These are phyloP conservation scores for Mikania micrantha DNA, from an alignment of 129 eudicot species.

Conservation along the genomic window DNA sequence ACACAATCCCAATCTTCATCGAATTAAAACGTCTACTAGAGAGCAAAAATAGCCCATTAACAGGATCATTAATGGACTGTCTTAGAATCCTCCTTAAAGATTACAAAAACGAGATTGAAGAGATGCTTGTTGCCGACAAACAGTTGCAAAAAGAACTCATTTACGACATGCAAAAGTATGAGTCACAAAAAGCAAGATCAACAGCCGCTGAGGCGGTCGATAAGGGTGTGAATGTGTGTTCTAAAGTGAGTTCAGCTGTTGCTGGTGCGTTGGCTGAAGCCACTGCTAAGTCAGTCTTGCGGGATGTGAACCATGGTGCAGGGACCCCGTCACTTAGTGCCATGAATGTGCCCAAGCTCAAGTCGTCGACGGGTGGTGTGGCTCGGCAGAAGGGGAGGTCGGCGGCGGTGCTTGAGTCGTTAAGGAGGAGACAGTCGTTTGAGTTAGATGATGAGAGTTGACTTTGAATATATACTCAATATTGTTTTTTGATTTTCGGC, in stretches of 20 bases:
- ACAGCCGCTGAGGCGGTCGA: constrained; percentile 71
- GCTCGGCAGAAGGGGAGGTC: constrained; percentile 30
- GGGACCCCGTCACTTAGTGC: constrained; percentile 64
- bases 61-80: constrained; percentile 95
- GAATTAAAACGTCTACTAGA: constrained; percentile 82
- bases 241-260: constrained; percentile 67
- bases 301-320: constrained; percentile 57
- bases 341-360: constrained; percentile 69
- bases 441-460: constrained; percentile 72
- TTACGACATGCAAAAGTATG: constrained; percentile 85
- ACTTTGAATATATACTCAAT: background rate
- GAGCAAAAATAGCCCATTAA: constrained; percentile 85
- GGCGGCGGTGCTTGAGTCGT: constrained; percentile 59
- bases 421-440: constrained; percentile 77
- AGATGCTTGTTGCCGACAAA: constrained; percentile 77
- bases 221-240: constrained; percentile 25
- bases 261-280: constrained; percentile 64
- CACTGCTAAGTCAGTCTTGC: constrained; percentile 66
- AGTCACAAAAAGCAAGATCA: constrained; percentile 49
- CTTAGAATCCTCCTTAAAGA: constrained; percentile 83
- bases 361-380: constrained; percentile 30
- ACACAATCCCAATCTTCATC: constrained; percentile 89
- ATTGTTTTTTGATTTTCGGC: too few relatives aligned
- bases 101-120: constrained; percentile 93
- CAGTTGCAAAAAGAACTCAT: constrained; percentile 86